Percentiles rank a stretch among this genome's conserved stretches.
Conservation (phyloP, 2,329 filamentous ascomycete species). For the Emericellopsis cladophorae region DNA sequence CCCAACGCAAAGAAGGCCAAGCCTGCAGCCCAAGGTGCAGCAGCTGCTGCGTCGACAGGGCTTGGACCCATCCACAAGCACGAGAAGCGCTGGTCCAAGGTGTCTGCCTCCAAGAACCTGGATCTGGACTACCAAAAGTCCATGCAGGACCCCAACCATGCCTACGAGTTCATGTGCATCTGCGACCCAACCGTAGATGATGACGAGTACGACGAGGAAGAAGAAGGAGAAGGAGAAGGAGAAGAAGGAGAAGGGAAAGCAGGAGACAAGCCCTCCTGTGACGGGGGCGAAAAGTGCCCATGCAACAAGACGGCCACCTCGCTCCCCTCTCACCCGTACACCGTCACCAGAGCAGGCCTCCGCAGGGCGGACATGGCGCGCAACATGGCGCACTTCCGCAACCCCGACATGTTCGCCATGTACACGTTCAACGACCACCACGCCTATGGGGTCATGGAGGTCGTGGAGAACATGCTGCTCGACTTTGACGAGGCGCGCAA, state of each 20-base stretch:
- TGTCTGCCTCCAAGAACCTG: constrained; percentile 20
- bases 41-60: neutral
- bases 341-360: constrained; percentile 15
- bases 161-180: constrained; percentile 14
- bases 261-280: neutral
- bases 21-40: constrained; percentile 4
- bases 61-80: neutral
- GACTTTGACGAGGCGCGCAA: constrained; percentile 14
- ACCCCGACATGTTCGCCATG: too few relatives aligned
- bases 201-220: constrained; percentile 4
- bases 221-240: constrained; percentile 6
- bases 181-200: constrained; percentile 9
- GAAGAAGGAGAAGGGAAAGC: constrained; percentile 8
- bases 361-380: constrained; percentile 17
- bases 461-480: too few relatives aligned
- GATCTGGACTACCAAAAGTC: constrained; percentile 13
- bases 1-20: constrained; percentile 6
- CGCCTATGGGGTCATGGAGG: too few relatives aligned
- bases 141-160: constrained; percentile 11
- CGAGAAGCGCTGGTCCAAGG: constrained; percentile 13
- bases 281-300: constrained; percentile 15
- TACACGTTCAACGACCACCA: too few relatives aligned
- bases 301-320: constrained; percentile 15
- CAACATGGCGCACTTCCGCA: too few relatives aligned
- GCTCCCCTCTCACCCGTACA: constrained; percentile 18